A percentile compares a stretch with the other conserved stretches of the same genome.
Evolutionary conservation across 345 rosid species (phyloP).

Genomic region (Brassica cretica): DNA sequence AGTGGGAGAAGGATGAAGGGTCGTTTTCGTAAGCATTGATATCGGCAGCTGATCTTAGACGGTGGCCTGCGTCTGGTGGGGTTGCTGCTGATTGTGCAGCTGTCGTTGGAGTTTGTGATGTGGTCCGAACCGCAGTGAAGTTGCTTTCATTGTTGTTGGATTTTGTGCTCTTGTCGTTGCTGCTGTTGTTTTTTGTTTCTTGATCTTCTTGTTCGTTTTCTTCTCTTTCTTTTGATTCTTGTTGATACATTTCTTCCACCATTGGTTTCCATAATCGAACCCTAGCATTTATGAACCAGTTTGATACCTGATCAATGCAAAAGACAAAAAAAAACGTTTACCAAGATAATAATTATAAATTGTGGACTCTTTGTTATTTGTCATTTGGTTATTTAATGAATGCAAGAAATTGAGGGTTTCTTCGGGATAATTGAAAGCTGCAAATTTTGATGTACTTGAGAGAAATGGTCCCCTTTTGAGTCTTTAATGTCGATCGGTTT

Average conservation of each 20-base stretch:
- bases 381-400: conserved; percentile 29
- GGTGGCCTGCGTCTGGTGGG: conserved; percentile 39
- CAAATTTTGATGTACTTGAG: conserved; percentile 38
- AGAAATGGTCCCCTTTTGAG: conserved; percentile 34
- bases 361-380: conserved; percentile 12
- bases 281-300: conserved; percentile 99
- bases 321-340: not conserved
- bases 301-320: conserved; percentile 66
- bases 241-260: conserved; percentile 99
- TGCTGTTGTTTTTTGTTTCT: conserved; percentile 33
- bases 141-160: conserved; percentile 52
- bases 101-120: conserved; percentile 42
- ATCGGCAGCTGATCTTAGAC: conserved; percentile 51
- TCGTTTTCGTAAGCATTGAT: conserved; percentile 68
- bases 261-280: conserved; percentile 99
- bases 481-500: conserved; percentile 33
- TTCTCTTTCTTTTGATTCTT: conserved; percentile 63
- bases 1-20: conserved; percentile 48
- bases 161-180: conserved; percentile 50
- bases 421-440: conserved; percentile 35
- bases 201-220: conserved; percentile 28
- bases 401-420: conserved; percentile 36
- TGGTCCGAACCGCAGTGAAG: conserved; percentile 38
- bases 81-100: conserved; percentile 12
- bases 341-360: not conserved